Conservation (phyloP, 495 filamentous ascomycete species). For the Alectoria sarmentosa region DNA sequence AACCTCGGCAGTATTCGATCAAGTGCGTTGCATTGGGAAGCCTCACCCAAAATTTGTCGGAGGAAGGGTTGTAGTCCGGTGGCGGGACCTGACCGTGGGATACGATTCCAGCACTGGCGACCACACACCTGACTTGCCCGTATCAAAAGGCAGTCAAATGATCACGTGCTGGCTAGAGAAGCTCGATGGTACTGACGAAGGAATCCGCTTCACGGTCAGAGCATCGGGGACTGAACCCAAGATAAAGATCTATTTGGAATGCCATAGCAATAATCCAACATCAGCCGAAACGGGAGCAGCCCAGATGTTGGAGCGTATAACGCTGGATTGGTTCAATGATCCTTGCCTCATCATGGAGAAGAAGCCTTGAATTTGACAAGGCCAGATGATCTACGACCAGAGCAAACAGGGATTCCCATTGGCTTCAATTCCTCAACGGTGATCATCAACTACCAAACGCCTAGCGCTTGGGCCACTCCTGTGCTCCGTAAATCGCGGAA, state of each 20-base stretch:
- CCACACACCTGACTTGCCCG: slow-evolving; percentile 50
- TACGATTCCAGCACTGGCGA: slow-evolving; percentile 53
- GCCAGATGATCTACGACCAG: neutral
- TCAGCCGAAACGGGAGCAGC: slow-evolving; percentile 47
- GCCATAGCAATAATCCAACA: slow-evolving; percentile 39
- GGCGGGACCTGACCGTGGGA: slow-evolving; percentile 62
- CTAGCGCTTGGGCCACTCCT: neutral
- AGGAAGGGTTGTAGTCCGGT: slow-evolving; percentile 45
- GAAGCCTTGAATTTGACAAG: neutral
- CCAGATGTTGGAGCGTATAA: slow-evolving; percentile 44
- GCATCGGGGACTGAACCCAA: slow-evolving; percentile 68
- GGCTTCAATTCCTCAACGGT: neutral
- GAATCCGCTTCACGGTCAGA: slow-evolving; percentile 58
- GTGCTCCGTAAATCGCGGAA: neutral
- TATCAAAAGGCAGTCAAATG: slow-evolving; percentile 58
- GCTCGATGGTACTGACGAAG: slow-evolving; percentile 31
- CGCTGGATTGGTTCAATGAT: slow-evolving; percentile 51
- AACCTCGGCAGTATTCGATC: slow-evolving; percentile 48
- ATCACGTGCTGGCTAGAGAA: slow-evolving; percentile 58
- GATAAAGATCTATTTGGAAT: slow-evolving; percentile 56
- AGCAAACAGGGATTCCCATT: neutral
- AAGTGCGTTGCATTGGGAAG: slow-evolving; percentile 44
- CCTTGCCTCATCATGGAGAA: slow-evolving; percentile 21
- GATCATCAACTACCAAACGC: neutral
- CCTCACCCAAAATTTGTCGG: slow-evolving; percentile 42